Evolutionary conservation across 768 basidiomycete species (phyloP), one percentile per base, ranked within the genome.

Genomic region (Pisolithus microcarpus): DNA sequence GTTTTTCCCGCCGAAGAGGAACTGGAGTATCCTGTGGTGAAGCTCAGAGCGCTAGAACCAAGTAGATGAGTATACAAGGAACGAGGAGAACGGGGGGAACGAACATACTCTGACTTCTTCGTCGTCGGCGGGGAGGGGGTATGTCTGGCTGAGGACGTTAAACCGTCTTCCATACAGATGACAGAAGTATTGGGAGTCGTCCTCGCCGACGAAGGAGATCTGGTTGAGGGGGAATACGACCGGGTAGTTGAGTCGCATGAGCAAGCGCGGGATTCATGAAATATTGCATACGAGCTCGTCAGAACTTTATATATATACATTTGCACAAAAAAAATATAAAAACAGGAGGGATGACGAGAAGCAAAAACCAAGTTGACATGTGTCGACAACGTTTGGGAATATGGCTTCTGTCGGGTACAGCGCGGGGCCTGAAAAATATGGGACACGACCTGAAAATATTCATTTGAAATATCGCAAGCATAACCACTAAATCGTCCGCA

Each of bases 11-110:
- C 67, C 69, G 50, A 84, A 78, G 16, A 87, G 74, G 59, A 84
- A 86, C 58, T 83, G 75, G n/a, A 85, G 63, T 65, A 84, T 73
- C 45, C 79, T 74, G 60, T 87, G 84, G 52, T 80, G 75, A 7
- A 80, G 71, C 50, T 82, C 77, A 30, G 75, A 79, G 49, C 84
- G 81, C 83, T 86, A 59, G n/a, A 42, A 44, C 50, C 44, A 49
- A 31, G 28, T 38, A 31, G 43, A 4, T 13, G 15, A 21, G 26
- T 34, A 30, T 9, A 9, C 51, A 42, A 8, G 26, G n/a, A 49
- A 44, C 48, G 24, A 38, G 44, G 39, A 8, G 39, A 36, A 3
- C 2, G 8, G 21, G n/a, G 21, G 18, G 31, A 4, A 24, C 31
- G 51, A 43, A 44, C 65, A 55, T 58, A 82, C 84, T 63, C 76